phyloP scores from a whole-genome alignment of 2,329 filamentous ascomycete species.

The Talaromyces sp. region DNA sequence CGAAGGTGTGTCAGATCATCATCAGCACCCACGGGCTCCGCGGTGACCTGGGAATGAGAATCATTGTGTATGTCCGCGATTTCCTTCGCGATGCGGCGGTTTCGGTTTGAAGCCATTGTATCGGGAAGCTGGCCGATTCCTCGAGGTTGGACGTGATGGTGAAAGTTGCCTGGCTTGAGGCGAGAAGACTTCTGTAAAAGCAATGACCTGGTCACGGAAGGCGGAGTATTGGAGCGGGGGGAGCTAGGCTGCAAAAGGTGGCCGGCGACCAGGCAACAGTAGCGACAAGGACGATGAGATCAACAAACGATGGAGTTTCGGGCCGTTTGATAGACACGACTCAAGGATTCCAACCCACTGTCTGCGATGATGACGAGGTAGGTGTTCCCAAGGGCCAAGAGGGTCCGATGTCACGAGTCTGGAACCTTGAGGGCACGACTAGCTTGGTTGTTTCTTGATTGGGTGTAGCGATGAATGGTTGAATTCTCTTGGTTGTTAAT shows the following conservation, averaged over 20 bases:
- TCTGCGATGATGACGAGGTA: not conserved
- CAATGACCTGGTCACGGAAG: not conserved
- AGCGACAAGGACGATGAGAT: not conserved
- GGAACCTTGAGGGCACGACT: not conserved
- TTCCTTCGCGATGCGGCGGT: conserved; percentile 51
- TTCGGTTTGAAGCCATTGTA: conserved; percentile 54
- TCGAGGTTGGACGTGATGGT: not conserved
- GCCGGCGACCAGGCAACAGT: not conserved
- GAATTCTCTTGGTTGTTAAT: not conserved
- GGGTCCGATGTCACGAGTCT: not conserved
- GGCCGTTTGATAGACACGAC: not conserved
- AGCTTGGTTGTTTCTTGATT: not conserved
- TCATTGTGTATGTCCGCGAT: conserved; percentile 55
- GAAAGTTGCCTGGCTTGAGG: not conserved
- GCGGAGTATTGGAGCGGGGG: not conserved
- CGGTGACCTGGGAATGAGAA: conserved; percentile 69
- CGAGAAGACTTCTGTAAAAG: not conserved
- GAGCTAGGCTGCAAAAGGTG: not conserved
- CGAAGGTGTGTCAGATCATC: conserved; percentile 76
- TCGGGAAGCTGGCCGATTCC: not conserved
- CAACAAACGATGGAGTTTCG: not conserved
- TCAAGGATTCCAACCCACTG: not conserved
- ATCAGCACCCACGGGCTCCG: conserved; percentile 57
- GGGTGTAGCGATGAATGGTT: not conserved
- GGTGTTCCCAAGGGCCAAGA: not conserved